These are phyloP conservation scores for Dictyostelium discoideum DNA, from an alignment of 78 protist species.

Conservation along the genomic window DNA sequence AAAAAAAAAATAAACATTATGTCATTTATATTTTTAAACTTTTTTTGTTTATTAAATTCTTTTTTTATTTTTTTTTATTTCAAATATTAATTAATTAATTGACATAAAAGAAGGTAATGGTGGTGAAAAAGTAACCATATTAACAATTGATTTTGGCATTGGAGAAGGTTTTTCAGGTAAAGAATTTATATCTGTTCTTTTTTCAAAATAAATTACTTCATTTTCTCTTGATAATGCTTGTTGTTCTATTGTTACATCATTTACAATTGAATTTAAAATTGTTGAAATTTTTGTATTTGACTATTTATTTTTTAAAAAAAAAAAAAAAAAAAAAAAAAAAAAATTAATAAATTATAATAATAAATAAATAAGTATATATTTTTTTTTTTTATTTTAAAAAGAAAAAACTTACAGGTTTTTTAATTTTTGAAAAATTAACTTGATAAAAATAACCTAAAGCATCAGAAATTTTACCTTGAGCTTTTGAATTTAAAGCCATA, in stretches of 20 bases:
- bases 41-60: not conserved
- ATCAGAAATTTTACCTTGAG: not conserved
- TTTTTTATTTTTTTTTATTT: not conserved
- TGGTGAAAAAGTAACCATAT: not conserved
- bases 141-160: constrained; percentile 38
- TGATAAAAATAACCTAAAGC: constrained; percentile 14
- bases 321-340: not conserved
- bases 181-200: constrained; percentile 29
- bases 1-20: too few relatives aligned
- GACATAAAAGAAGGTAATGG: constrained; percentile 48
- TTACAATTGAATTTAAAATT: constrained; percentile 10
- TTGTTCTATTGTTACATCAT: constrained; percentile 20
- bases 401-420: constrained; percentile 53
- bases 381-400: too few relatives aligned
- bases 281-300: not conserved
- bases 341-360: not conserved
- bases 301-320: not conserved
- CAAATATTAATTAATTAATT: not conserved
- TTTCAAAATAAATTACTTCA: constrained; percentile 53
- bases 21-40: not conserved
- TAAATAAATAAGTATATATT: too few relatives aligned
- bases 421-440: constrained; percentile 26
- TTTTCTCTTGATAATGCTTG: constrained; percentile 30
- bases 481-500: constrained; percentile 26
- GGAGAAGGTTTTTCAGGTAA: constrained; percentile 25